Evolutionary conservation across 176 grass and related monocot species (phyloP).

Genomic region (Dactylis glomerata): DNA sequence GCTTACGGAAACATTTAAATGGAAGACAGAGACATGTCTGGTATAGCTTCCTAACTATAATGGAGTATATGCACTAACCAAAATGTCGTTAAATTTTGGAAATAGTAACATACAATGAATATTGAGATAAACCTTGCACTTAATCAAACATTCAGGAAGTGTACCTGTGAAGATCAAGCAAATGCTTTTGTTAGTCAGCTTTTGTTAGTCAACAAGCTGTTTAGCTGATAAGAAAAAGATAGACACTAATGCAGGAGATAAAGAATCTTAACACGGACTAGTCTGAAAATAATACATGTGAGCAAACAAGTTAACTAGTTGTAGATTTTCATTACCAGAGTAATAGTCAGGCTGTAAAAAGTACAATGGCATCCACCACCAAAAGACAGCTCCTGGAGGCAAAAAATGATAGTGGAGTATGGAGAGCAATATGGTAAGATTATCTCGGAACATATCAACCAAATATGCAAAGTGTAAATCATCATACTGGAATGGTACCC

Average conservation of each 20-base stretch:
- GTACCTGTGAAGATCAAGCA: conserved; percentile 20
- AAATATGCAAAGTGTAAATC: neutral
- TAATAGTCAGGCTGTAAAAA: neutral
- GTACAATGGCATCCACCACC: neutral
- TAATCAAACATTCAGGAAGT: conserved; percentile 20
- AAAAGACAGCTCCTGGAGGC: no score
- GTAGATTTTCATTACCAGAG: neutral
- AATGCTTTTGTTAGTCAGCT: neutral
- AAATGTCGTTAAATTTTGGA: neutral
- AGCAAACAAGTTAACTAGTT: conserved; percentile 13
- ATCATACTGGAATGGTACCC: neutral
- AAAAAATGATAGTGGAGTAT: neutral
- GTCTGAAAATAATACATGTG: conserved; percentile 13
- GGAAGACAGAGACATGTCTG: conserved; percentile 18
- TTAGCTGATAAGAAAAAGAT: neutral
- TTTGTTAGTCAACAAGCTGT: neutral
- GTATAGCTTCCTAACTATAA: conserved; percentile 7
- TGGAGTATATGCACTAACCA: conserved; percentile 1
- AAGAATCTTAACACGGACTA: neutral
- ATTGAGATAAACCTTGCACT: neutral
- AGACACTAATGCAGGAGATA: neutral
- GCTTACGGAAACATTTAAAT: conserved; percentile 26
- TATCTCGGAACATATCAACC: neutral
- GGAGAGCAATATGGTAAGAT: neutral
- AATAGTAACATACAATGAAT: neutral